Percentiles rank a stretch among this genome's conserved stretches.
Conservation (phyloP, 805 yeast species). For the Blastobotrys attinorum region DNA sequence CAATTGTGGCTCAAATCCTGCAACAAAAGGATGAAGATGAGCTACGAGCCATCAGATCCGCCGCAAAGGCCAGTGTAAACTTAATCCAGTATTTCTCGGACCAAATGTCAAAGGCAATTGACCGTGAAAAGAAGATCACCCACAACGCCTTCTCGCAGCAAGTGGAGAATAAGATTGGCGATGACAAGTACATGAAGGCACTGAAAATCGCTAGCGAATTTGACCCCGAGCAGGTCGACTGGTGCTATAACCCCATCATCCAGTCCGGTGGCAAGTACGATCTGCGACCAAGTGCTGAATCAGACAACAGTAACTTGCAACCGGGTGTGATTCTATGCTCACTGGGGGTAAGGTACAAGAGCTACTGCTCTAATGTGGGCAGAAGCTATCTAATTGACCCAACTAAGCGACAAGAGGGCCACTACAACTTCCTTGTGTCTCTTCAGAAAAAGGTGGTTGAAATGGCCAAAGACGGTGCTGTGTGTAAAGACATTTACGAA, state of each 20-base stretch:
- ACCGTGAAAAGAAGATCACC: constrained; percentile 72
- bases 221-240: constrained; percentile 70
- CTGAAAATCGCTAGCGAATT: constrained; percentile 56
- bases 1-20: constrained; percentile 48
- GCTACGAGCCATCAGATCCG: constrained; percentile 52
- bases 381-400: constrained; percentile 90
- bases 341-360: constrained; percentile 77
- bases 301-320: constrained; percentile 56
- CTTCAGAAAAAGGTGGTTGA: constrained; percentile 61
- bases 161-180: constrained; percentile 77
- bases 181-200: constrained; percentile 58
- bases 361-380: constrained; percentile 81
- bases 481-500: constrained; percentile 59
- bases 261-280: constrained; percentile 86
- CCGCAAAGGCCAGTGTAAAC: constrained; percentile 69
- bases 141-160: constrained; percentile 66
- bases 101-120: constrained; percentile 80
- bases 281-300: constrained; percentile 73
- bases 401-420: constrained; percentile 63
- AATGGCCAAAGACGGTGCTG: constrained; percentile 57
- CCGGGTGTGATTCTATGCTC: constrained; percentile 77
- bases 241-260: constrained; percentile 89
- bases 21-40: constrained; percentile 79
- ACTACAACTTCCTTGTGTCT: constrained; percentile 67
- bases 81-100: constrained; percentile 78